Evolutionary conservation across 305 asterid species (phyloP).

Genomic region (Monarda citriodora): DNA sequence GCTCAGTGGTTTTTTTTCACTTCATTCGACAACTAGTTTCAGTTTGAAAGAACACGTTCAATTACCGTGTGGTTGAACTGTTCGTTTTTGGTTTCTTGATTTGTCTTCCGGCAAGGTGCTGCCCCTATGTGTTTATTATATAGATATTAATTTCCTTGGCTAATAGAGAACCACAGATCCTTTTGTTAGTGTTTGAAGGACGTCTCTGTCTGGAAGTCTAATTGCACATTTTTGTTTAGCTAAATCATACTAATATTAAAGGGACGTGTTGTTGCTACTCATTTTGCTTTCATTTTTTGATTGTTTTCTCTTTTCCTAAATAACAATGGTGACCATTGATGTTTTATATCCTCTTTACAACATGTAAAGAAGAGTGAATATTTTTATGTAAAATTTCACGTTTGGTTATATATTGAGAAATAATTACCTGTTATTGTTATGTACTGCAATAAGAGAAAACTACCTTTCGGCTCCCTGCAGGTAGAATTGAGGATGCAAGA

Average conservation of each 20-base stretch:
- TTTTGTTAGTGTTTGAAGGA: neutral
- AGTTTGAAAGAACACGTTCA: too few species aligned
- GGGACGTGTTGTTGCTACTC: neutral
- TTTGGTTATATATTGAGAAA: slow-evolving; percentile 14
- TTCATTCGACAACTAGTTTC: too few species aligned
- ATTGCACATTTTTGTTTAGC: neutral
- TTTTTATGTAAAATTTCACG: neutral
- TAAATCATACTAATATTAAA: neutral
- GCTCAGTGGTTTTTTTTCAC: too few species aligned
- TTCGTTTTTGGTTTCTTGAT: too few species aligned
- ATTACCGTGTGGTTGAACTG: too few species aligned
- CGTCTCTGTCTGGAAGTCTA: neutral
- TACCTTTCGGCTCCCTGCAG: slow-evolving; percentile 40
- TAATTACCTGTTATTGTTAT: neutral
- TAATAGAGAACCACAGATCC: neutral
- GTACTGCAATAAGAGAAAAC: slow-evolving; percentile 5
- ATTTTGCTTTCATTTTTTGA: neutral
- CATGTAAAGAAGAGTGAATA: neutral
- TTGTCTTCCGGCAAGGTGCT: too few species aligned
- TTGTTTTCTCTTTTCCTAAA: neutral
- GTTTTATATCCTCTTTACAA: neutral
- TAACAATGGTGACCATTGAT: neutral
- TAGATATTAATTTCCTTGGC: neutral
- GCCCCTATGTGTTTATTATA: too few species aligned
- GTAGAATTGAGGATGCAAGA: slow-evolving; percentile 98